phyloP scores from a whole-genome alignment of 306 rosid species.

The Oemleria cerasiformis region DNA sequence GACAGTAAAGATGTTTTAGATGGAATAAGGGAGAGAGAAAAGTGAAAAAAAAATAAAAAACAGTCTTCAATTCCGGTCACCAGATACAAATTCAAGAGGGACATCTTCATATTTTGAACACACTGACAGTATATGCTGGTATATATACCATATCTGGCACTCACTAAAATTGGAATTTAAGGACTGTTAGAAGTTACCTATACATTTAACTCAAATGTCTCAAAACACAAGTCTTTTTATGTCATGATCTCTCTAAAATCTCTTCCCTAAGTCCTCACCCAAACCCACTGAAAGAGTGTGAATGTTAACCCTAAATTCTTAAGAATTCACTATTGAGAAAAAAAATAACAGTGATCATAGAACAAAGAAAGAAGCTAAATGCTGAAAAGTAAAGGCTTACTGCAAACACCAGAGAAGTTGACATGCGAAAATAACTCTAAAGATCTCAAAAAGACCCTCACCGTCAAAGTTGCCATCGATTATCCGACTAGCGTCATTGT shows the following conservation, averaged over 20 bases:
- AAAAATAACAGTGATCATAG: neutral
- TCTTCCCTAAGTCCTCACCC: too few species aligned
- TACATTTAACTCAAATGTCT: neutral
- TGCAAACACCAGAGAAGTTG: neutral
- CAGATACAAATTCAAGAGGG: neutral
- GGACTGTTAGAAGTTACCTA: neutral
- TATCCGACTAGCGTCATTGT: constrained; percentile 89
- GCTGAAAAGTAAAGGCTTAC: neutral
- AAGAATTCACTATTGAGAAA: neutral
- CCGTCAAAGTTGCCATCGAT: constrained; percentile 97
- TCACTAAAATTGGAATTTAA: neutral
- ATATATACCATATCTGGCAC: neutral
- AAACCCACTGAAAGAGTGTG: too few species aligned
- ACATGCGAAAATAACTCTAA: neutral
- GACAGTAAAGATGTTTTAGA: too few species aligned
- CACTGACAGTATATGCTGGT: neutral
- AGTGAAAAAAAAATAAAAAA: neutral
- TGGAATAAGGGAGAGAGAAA: neutral
- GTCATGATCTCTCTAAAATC: too few species aligned
- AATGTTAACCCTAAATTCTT: too few species aligned
- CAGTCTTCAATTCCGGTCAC: neutral
- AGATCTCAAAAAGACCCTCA: constrained; percentile 23
- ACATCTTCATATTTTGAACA: neutral
- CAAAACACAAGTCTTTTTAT: neutral
- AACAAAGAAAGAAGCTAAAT: neutral